Base-by-base conservation (phyloP, 371 early-diverging fungal genomes). In the Aphelidium insulamus region DNA sequence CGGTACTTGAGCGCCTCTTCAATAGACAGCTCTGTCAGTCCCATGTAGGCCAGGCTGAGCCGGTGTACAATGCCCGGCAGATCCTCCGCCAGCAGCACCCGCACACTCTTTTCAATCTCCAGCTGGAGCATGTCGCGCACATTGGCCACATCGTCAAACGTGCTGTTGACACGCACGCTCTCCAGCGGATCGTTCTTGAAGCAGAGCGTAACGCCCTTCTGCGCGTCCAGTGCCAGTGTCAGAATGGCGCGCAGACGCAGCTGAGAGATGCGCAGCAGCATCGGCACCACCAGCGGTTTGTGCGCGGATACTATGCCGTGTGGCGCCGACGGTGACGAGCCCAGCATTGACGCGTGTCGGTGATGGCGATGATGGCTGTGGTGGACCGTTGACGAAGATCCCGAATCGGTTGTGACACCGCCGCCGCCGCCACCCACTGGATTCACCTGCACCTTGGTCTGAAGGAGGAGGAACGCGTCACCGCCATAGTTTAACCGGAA, bases 121-220 rank as follows among this genome's bases (percentile, higher is more conserved):
- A 62, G 52, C 52, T 92, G 94, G 26, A 97, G 47, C 46, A 85
- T 77, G 6, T 72, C 52, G 22, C 79, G 66, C 19, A 97, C 74
- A 20, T 67, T 71, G 6, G 79, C 66, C 26, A 90, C 64, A 38
- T 72, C 66, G 44, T 92, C 97, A 44, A 97, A 97, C 0, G 90
- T 87, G 3, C 85, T 84, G 41, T 76, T 76, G 33, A 97, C 81
- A 23, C 76, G 66, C 21, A 97, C 81, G 0, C 68, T 69, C 28
- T 88, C 88, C 21, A 97, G 52, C 11, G 97, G 95, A 39, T 92
- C 92, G 44, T 85, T 91, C 45, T 91, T 88, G 48, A 97, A 92
- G 4, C 77, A 84, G 23, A 94, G 64, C 1, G 95, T 90, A 23
- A 92, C 70, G 19, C 95, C 95, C 45, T 75, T 76, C 29, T 68